Base-by-base conservation (phyloP, 2,329 filamentous ascomycete species). In the Amesomyces nigricolor region DNA sequence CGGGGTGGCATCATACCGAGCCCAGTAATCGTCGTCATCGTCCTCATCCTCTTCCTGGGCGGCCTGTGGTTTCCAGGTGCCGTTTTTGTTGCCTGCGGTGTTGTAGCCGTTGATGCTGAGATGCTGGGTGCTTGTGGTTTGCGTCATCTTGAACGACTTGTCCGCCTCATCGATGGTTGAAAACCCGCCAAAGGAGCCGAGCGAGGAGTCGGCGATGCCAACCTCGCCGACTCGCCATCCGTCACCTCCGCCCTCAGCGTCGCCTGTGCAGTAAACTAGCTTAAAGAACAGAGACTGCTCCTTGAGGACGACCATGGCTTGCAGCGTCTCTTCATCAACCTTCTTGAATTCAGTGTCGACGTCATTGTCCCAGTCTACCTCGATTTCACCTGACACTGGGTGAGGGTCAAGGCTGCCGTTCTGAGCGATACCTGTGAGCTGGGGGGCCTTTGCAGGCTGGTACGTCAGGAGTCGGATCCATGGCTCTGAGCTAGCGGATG, bases 1-100 rank as follows among this genome's bases (percentile, higher is more conserved):
- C 1, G 87, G 86, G 4, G 86, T 89, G 26, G 81, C 80, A 67
- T 89, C 87, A 68, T 92, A 91, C 58, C 83, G 80, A 32, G 82
- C 86, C 88, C 88, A 92, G 69, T 92, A 92, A 63, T 85, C 85
- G 61, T 89, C 87, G 58, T 90, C 86, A 32, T 88, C 86, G 19
- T 87, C 85, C 0, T 83, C 83, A 0, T 85, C 81, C 1, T 78
- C 72, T 0, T 70, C 66, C 4, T 56, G 44, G 11, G 40, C 22
- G 29, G 66, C 64, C 7, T 62, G 62, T 9, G 60, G 53, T 30
- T 46, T 51, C 19, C 66, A 52, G 7, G 49, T 61, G 32, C 48
- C 59, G 19, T 56, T 52, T 14, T 35, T 32, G 22, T 47, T 50
- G 29, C 40, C 59, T 42, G 55, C 19, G 22, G 19, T 39, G 3